These are phyloP conservation scores for Dentipellis fragilis DNA, from an alignment of 768 basidiomycete species.

Conservation along the genomic window DNA sequence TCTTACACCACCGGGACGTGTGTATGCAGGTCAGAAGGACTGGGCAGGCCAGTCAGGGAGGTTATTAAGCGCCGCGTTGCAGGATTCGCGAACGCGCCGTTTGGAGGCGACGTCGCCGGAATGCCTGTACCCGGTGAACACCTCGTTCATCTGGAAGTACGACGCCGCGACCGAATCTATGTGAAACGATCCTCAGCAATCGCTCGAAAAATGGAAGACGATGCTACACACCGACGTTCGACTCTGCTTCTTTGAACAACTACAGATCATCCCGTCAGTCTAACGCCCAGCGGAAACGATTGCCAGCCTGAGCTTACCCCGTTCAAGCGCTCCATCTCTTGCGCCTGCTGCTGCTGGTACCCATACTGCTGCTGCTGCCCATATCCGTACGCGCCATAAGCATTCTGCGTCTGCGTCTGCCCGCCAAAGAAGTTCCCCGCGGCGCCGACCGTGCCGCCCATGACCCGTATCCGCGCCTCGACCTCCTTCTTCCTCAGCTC, in stretches of 20 bases:
- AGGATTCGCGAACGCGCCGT: conserved; percentile 64
- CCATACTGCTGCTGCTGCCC: not conserved
- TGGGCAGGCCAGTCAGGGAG: conserved; percentile 67
- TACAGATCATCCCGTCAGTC: not conserved
- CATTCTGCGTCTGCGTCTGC: conserved; percentile 14
- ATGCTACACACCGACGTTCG: conserved; percentile 36
- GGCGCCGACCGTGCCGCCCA: conserved; percentile 25
- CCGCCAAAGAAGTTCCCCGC: conserved; percentile 26
- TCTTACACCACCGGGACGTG: not conserved
- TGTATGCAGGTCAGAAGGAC: not conserved
- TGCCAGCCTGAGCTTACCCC: conserved; percentile 31
- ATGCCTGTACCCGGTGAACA: conserved; percentile 61
- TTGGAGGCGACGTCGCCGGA: conserved; percentile 66
- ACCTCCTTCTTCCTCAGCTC: conserved; percentile 47
- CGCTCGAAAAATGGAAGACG: not conserved
- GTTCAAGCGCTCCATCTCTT: conserved; percentile 48
- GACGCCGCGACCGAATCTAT: conserved; percentile 63
- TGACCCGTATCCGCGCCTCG: conserved; percentile 32
- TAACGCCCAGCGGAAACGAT: not conserved
- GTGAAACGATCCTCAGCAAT: not conserved
- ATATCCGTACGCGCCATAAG: conserved; percentile 11
- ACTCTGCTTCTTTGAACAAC: conserved; percentile 34
- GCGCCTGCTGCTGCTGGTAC: conserved; percentile 10
- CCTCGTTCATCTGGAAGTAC: conserved; percentile 69
- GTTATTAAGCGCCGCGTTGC: conserved; percentile 60